Percentiles rank a stretch among this genome's conserved stretches.
phyloP scores from a whole-genome alignment of 306 rosid genomes.

The Quercus dentata region DNA sequence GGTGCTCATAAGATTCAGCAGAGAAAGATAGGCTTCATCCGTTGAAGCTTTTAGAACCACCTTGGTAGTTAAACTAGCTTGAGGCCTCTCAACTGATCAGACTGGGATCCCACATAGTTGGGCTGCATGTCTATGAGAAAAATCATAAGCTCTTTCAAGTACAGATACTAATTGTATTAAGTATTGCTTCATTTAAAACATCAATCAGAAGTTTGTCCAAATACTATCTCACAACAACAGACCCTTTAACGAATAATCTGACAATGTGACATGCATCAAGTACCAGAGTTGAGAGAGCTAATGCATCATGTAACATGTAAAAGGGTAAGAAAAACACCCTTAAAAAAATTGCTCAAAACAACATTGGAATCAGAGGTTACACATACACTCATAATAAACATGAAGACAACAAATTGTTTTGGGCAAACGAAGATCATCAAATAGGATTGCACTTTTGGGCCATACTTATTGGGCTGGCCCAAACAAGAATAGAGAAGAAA shows the following conservation, averaged over 20 bases:
- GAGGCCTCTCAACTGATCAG: slow-evolving; percentile 63
- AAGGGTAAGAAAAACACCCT: too few relatives aligned
- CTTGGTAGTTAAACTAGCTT: slow-evolving; percentile 68
- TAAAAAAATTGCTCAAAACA: too few relatives aligned
- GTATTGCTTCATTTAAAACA: slow-evolving; percentile 63
- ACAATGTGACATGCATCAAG: slow-evolving; percentile 77
- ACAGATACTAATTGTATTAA: slow-evolving; percentile 57
- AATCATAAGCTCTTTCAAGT: slow-evolving; percentile 90
- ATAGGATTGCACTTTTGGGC: too few relatives aligned
- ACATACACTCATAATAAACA: too few relatives aligned
- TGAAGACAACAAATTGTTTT: too few relatives aligned
- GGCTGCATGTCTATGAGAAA: slow-evolving; percentile 61
- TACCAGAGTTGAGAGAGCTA: slow-evolving; percentile 63
- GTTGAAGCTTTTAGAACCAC: slow-evolving; percentile 62
- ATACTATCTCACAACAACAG: slow-evolving; percentile 71
- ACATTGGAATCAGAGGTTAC: too few relatives aligned
- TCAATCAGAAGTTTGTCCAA: slow-evolving; percentile 70
- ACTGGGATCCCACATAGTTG: slow-evolving; percentile 52
- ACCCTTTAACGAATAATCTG: slow-evolving; percentile 77
- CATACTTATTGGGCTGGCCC: too few relatives aligned
- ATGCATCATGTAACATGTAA: too few relatives aligned
- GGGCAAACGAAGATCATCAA: too few relatives aligned
- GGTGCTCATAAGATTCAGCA: slow-evolving; percentile 50
- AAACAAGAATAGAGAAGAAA: too few relatives aligned
- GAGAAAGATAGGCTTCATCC: slow-evolving; percentile 66